Conservation (phyloP, 306 rosid genomes). For the Malus orientalis region DNA sequence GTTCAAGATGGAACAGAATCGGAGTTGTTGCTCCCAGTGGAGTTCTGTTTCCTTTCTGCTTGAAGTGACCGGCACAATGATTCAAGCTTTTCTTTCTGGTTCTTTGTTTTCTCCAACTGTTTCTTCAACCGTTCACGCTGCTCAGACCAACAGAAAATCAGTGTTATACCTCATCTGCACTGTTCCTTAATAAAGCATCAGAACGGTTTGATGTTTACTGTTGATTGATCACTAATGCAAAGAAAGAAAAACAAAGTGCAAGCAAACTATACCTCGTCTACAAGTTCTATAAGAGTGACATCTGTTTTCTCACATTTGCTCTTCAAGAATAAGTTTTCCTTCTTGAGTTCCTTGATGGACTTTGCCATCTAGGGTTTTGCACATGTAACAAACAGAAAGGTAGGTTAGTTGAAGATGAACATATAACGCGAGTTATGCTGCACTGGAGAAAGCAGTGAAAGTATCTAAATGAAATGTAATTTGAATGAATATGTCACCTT, state of each 20-base stretch:
- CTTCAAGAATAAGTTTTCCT: conserved; percentile 88
- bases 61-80: conserved; percentile 84
- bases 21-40: conserved; percentile 41
- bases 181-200: neutral
- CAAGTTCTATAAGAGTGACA: conserved; percentile 70
- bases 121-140: conserved; percentile 86
- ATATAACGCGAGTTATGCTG: neutral
- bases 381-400: conserved; percentile 11
- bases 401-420: conserved; percentile 3
- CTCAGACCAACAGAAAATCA: conserved; percentile 14
- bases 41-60: conserved; percentile 81
- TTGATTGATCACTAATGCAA: conserved; percentile 1
- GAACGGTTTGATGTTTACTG: neutral
- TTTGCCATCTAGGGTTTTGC: conserved; percentile 66
- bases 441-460: conserved; percentile 11
- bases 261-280: conserved; percentile 62
- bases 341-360: conserved; percentile 89
- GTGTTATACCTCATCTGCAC: neutral
- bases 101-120: conserved; percentile 71
- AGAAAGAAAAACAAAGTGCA: neutral
- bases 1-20: conserved; percentile 38
- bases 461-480: conserved; percentile 4
- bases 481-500: conserved; percentile 46
- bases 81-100: conserved; percentile 82
- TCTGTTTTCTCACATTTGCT: conserved; percentile 86